Conservation (phyloP, 164 flowering plant species). For the Paratinospora sagittata region DNA sequence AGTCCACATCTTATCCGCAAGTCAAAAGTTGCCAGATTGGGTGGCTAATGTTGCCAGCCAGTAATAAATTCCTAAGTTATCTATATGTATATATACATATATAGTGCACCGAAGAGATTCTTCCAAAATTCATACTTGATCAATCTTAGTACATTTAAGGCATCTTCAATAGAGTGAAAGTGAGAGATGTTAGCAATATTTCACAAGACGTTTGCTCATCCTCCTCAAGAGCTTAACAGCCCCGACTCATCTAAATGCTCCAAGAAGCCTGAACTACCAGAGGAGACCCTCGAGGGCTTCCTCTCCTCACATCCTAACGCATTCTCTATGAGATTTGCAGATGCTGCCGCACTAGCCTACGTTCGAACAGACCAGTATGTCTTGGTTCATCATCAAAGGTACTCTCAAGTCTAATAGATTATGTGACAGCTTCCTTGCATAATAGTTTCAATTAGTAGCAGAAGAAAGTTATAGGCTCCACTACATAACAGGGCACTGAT, state of each 20-base stretch:
- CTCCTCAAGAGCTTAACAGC: constrained; percentile 85
- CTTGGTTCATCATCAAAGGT: constrained; percentile 38
- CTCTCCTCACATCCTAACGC: constrained; percentile 46
- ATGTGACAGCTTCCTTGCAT: no score
- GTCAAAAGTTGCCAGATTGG: neutral
- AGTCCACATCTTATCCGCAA: neutral
- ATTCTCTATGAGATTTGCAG: constrained; percentile 51
- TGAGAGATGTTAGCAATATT: constrained; percentile 77
- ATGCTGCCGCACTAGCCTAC: constrained; percentile 65
- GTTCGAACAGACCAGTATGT: constrained; percentile 24
- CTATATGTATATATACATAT: neutral
- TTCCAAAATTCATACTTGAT: neutral
- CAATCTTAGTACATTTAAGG: neutral
- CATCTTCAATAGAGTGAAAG: neutral
- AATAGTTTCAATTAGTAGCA: neutral
- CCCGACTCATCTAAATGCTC: constrained; percentile 39
- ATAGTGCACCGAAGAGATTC: neutral
- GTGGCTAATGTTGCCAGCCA: neutral
- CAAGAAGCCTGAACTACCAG: constrained; percentile 50
- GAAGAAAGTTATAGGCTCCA: neutral
- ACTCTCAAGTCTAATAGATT: neutral
- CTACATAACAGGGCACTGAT: no score
- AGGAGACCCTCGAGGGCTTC: constrained; percentile 57
- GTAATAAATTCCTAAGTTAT: neutral
- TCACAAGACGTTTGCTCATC: constrained; percentile 65